Evolutionary conservation across 768 basidiomycete genomes (phyloP).

Genomic region (Leccinum olivaceopallidum): DNA sequence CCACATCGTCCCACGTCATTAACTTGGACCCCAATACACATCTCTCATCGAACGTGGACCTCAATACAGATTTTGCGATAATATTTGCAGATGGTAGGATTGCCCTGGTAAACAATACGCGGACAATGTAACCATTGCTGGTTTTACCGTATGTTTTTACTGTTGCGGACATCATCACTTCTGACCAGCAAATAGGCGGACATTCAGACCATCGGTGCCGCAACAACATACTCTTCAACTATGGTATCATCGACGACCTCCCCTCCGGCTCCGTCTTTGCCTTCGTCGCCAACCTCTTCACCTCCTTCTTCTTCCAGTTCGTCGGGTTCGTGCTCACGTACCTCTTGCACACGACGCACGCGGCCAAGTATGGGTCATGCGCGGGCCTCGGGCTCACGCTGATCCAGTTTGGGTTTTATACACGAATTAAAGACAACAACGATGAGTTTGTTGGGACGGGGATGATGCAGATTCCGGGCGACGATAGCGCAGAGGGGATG

Average conservation of each 20-base stretch:
- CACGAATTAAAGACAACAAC: slow-evolving; percentile 38
- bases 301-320: slow-evolving; percentile 97
- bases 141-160: no score
- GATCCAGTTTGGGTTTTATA: slow-evolving; percentile 88
- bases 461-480: slow-evolving; percentile 18
- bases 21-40: no score
- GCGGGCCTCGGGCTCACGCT: slow-evolving; percentile 93
- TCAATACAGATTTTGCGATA: no score
- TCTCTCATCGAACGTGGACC: no score
- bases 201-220: no score
- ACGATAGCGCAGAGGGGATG: slow-evolving; percentile 20
- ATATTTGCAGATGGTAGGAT: no score
- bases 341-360: slow-evolving; percentile 88
- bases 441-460: slow-evolving; percentile 27
- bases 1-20: no score
- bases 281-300: slow-evolving; percentile 78
- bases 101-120: no score
- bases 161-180: no score
- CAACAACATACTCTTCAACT: no score
- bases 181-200: no score
- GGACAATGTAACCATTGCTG: no score
- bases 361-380: slow-evolving; percentile 89
- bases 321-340: slow-evolving; percentile 92
- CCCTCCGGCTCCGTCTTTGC: slow-evolving; percentile 75
- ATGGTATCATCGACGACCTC: slow-evolving; percentile 78